These are phyloP conservation scores for Xylaria sp. DNA, from an alignment of 2,329 filamentous ascomycete genomes.

Conservation along the genomic window DNA sequence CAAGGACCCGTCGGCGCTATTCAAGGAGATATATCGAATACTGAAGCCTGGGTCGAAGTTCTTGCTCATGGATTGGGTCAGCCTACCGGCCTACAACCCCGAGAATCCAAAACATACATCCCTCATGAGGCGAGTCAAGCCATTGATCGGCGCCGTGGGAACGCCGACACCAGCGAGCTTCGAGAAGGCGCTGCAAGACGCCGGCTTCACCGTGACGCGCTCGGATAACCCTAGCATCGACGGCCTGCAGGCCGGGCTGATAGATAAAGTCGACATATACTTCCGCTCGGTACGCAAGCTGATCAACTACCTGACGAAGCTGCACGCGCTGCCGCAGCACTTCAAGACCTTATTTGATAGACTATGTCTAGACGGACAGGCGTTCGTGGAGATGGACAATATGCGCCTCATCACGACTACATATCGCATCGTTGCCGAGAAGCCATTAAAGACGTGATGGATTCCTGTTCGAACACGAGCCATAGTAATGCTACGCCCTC, in stretches of 20 bases:
- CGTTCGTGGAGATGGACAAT: constrained; percentile 66
- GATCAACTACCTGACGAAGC: constrained; percentile 60
- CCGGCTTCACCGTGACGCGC: constrained; percentile 59
- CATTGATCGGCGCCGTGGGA: constrained; percentile 65
- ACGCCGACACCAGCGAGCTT: constrained; percentile 62
- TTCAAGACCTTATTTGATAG: constrained; percentile 66
- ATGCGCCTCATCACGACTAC: constrained; percentile 64
- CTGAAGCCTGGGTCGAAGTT: constrained; percentile 63
- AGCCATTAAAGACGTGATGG: constrained; percentile 41
- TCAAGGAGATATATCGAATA: constrained; percentile 61
- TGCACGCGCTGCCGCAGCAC: constrained; percentile 60
- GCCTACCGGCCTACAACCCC: constrained; percentile 61
- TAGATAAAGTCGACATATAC: constrained; percentile 65
- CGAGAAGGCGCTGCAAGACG: constrained; percentile 57
- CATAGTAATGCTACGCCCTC: neutral
- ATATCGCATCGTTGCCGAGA: constrained; percentile 64
- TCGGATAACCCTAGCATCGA: constrained; percentile 65
- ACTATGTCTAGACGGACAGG: constrained; percentile 63
- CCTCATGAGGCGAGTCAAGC: constrained; percentile 66
- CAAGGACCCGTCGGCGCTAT: constrained; percentile 59
- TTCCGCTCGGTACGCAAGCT: constrained; percentile 62
- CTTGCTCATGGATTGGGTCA: constrained; percentile 65
- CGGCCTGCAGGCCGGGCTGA: constrained; percentile 62
- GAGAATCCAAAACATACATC: constrained; percentile 59
- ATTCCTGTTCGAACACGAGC: neutral